Conservation (phyloP, 169 alveolate genomes). For the Perkinsus marinus region DNA sequence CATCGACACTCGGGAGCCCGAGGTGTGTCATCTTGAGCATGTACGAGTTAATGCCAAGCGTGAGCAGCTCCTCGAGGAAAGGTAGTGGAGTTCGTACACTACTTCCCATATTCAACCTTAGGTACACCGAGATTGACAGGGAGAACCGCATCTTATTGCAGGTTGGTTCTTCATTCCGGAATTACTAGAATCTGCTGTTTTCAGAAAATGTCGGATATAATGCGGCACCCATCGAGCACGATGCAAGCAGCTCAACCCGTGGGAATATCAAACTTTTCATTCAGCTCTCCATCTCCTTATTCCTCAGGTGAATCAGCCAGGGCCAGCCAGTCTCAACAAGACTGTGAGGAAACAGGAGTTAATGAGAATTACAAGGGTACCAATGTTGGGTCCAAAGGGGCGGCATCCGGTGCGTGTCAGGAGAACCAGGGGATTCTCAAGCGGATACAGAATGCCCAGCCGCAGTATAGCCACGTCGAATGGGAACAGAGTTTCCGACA, state of each 20-base stretch:
- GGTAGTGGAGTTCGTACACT: neutral
- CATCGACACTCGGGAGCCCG: slow-evolving; percentile 5
- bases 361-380: neutral
- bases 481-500: slow-evolving; percentile 7
- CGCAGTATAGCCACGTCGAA: neutral
- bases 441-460: neutral
- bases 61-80: slow-evolving; percentile 8
- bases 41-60: neutral
- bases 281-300: neutral
- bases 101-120: neutral
- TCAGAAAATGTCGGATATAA: slow-evolving; percentile 5
- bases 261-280: neutral
- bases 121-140: slow-evolving; percentile 3
- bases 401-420: neutral
- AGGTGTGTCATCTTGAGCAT: neutral
- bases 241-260: neutral
- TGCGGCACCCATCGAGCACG: neutral
- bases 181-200: too few species aligned
- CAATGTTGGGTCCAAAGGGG: neutral
- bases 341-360: neutral
- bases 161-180: too few species aligned
- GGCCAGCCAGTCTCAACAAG: neutral
- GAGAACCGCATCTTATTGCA: neutral
- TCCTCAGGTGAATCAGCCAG: neutral
- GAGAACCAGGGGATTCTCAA: slow-evolving; percentile 1